These are phyloP conservation scores for Symbiodinium pilosum DNA, from an alignment of 73 alveolate species.

Conservation along the genomic window DNA sequence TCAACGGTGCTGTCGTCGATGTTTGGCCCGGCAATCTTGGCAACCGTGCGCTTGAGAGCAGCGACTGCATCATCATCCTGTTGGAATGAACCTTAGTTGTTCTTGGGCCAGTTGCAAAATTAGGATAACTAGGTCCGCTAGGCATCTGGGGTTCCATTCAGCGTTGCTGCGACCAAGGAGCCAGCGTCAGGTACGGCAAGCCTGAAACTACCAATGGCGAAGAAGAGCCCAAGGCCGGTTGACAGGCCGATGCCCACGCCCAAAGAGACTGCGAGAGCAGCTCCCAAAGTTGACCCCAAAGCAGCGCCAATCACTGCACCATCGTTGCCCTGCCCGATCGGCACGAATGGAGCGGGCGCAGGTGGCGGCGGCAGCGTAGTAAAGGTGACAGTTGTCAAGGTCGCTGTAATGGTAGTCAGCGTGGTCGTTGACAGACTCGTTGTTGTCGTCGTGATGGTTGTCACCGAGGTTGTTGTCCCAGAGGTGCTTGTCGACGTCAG, in stretches of 20 bases:
- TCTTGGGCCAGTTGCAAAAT: too few relatives aligned
- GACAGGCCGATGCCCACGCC: conserved; percentile 11
- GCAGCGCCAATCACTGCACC: not conserved
- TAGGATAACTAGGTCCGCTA: not conserved
- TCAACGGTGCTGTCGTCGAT: not conserved
- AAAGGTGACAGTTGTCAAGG: not conserved
- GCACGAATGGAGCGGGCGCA: not conserved
- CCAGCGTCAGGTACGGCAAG: not conserved
- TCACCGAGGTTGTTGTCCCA: too few relatives aligned
- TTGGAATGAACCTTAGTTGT: too few relatives aligned
- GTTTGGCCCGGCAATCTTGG: not conserved
- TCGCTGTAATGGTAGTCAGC: not conserved
- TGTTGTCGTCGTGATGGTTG: too few relatives aligned
- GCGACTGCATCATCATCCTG: not conserved
- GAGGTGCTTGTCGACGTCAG: too few relatives aligned
- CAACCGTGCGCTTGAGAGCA: not conserved
- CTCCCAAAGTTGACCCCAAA: not conserved
- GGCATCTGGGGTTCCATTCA: too few relatives aligned
- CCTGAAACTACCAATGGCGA: not conserved
- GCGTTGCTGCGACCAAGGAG: too few relatives aligned
- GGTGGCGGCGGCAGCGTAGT: not conserved
- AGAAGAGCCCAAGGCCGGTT: not conserved
- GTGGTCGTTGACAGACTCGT: too few relatives aligned
- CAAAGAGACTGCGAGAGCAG: not conserved
- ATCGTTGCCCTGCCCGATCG: not conserved